Evolutionary conservation across 1,284 basidiomycete species (phyloP).

Genomic region (Ceratobasidium sp.): DNA sequence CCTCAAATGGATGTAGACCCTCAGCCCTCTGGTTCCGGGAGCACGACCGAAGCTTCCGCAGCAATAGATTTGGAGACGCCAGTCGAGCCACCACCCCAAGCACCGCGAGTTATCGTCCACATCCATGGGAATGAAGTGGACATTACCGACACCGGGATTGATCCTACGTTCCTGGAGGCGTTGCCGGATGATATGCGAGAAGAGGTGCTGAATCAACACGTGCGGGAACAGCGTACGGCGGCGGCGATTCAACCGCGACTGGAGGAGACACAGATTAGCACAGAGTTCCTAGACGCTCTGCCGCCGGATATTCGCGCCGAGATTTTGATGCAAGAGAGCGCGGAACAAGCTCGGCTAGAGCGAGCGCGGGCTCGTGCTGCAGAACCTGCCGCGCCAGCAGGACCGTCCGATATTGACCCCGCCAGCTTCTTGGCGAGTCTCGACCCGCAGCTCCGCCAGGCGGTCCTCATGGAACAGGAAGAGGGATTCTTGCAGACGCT

Average conservation of each 20-base stretch:
- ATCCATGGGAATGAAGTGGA: conserved; percentile 96
- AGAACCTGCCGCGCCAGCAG: conserved; percentile 52
- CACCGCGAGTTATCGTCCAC: conserved; percentile 79
- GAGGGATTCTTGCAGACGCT: conserved; percentile 83
- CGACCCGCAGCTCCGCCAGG: conserved; percentile 84
- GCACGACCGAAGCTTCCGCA: conserved; percentile 50
- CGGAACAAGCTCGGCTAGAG: conserved; percentile 77
- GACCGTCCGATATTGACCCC: conserved; percentile 80
- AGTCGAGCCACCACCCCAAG: conserved; percentile 32
- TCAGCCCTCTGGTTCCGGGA: conserved; percentile 44
- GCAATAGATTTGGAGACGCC: conserved; percentile 48
- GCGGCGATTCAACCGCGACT: conserved; percentile 69
- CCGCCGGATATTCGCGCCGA: conserved; percentile 97
- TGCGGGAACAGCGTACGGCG: conserved; percentile 87
- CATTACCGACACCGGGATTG: conserved; percentile 98
- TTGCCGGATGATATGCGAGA: conserved; percentile 99
- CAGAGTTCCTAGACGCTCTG: conserved; percentile 95
- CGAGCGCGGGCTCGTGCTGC: conserved; percentile 60
- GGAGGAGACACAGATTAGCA: conserved; percentile 87
- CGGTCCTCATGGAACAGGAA: conserved; percentile 87
- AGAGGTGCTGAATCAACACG: conserved; percentile 97
- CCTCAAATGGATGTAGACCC: conserved; percentile 41
- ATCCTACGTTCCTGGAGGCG: conserved; percentile 97
- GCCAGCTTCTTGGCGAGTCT: conserved; percentile 89
- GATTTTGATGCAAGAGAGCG: conserved; percentile 90